Base-by-base conservation (phyloP, 116 monocot genomes). In the Papilionanthe hybrid region DNA sequence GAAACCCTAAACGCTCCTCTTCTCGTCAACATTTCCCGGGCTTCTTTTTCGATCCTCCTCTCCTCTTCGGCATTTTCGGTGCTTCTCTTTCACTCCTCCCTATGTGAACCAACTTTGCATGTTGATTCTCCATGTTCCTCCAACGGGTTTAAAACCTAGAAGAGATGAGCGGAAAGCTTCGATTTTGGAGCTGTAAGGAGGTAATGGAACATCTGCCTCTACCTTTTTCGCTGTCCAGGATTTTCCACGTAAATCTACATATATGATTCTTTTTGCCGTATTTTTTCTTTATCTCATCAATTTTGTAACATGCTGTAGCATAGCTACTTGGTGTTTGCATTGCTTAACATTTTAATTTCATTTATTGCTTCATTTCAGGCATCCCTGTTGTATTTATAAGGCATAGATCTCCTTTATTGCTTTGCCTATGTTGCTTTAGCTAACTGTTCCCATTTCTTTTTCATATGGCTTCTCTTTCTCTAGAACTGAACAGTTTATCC, bases 391-490 rank as follows among this genome's bases (percentile, higher is more conserved):
- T 29, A 10, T 67, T 68, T 68, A 68, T 9, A 12, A 28, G 68
- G 29, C 68, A 68, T 68, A 1, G 9, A 68, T 68, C 10, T 29
- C 3, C 4, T 28, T 27, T 69, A 5, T 12, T 37, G 1, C 5
- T 29, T 13, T 18, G 18, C 3, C 17, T 53, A 2, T 53, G 15
- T 53, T 53, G 3, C 27, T 65, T 25, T 27, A 27, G 27, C 65
- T 65, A 65, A 27, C 25, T 27, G 65, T 71, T 71, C 18, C 32
- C 29, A 71, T 43, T 73, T 73, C n/a, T 44, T 0, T 8, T 73
- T 42, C 47, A 72, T 49, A 91, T 88, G 88, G 82, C 55, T 48
- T 67, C 30, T 72, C 37, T 72, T 75, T n/a, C n/a, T n/a, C n/a
- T n/a, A n/a, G n/a, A n/a, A n/a, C n/a, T n/a, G n/a, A n/a, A n/a